Evolutionary conservation across 2,329 filamentous ascomycete genomes (phyloP), one percentile per base, ranked within the genome.

Genomic region (Trichoderma atroviride): DNA sequence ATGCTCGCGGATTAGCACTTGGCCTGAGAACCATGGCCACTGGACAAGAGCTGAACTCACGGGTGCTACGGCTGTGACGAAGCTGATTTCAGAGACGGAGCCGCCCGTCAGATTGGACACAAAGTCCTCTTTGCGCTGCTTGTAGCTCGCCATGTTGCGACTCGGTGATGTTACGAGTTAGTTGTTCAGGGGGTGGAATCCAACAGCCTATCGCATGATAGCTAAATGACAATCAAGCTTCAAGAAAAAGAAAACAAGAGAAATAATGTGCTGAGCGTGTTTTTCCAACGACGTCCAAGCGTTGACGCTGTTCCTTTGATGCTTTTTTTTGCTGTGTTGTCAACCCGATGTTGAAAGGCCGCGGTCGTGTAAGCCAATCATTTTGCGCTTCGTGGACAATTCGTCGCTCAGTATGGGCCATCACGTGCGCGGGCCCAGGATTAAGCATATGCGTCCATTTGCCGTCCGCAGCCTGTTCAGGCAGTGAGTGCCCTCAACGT

Each of bases 111-210:
- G 88, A 79, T 94, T 92, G 67, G 95, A 97, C 76, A 99, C 96
- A 79, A 97, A 97, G 77, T 93, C 93, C 84, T 97, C 94, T 83
- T 99, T 99, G 74, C 91, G 86, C 76, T 91, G 88, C 82, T 97
- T 99, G 84, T 97, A 97, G 81, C 86, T 90, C 70, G 80, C 80
- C 40, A 78, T 60, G 73, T 76, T 75, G 11, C 13, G 33, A 13
- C 11, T 35, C 33, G 5, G 11, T 14, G 81, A 78, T 78, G 83
- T 83, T 73, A 68, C 73, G 73, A 35, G 7, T 56, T 31, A 13
- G 40, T 29, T 40, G 3, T 37, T 43, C 40, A 43, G 40, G 40
- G 19, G 31, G 24, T n/a, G 14, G 1, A 59, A 37, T 37, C 19
- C 22, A 47, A 29, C 10, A 16, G 22, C 47, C 57, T 68, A 68